Percentiles rank a stretch among this genome's conserved stretches.
Evolutionary conservation across 805 yeast genomes (phyloP).

Genomic region (Debaryomyces prosopidis): DNA sequence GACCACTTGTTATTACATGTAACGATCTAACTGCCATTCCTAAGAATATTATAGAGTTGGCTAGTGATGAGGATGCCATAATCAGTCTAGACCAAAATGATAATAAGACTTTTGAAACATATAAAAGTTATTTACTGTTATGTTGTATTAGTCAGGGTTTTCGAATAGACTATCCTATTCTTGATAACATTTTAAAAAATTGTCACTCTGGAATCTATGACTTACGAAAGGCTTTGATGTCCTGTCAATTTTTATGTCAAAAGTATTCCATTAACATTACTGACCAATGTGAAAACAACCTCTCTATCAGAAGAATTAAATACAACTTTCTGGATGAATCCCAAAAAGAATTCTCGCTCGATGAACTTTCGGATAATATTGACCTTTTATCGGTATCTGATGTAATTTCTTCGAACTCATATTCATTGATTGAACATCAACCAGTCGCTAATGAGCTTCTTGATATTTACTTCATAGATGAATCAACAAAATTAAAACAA

Average conservation of each 20-base stretch:
- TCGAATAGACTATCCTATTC: conserved; percentile 26
- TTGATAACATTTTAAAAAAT: conserved; percentile 25
- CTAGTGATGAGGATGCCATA: conserved; percentile 42
- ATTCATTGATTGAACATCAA: conserved; percentile 27
- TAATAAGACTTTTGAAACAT: conserved; percentile 11
- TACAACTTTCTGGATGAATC: neutral
- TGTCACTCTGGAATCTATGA: conserved; percentile 31
- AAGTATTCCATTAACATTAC: neutral
- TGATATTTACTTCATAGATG: conserved; percentile 34
- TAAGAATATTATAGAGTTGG: conserved; percentile 42
- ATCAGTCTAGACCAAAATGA: conserved; percentile 26
- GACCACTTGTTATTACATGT: conserved; percentile 74
- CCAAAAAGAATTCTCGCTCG: neutral
- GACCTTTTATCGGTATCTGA: conserved; percentile 32
- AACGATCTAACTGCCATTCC: conserved; percentile 52
- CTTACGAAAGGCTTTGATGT: conserved; percentile 47
- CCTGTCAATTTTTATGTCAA: conserved; percentile 44
- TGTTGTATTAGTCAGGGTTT: conserved; percentile 37
- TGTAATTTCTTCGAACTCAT: conserved; percentile 22
- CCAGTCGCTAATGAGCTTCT: conserved; percentile 33
- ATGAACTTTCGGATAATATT: conserved; percentile 9
- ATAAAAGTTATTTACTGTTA: conserved; percentile 41
- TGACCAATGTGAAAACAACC: neutral
- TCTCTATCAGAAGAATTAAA: neutral
- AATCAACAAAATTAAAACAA: conserved; percentile 26